phyloP scores from a whole-genome alignment of 139 green algal species.

The Coelastrella sp. region DNA sequence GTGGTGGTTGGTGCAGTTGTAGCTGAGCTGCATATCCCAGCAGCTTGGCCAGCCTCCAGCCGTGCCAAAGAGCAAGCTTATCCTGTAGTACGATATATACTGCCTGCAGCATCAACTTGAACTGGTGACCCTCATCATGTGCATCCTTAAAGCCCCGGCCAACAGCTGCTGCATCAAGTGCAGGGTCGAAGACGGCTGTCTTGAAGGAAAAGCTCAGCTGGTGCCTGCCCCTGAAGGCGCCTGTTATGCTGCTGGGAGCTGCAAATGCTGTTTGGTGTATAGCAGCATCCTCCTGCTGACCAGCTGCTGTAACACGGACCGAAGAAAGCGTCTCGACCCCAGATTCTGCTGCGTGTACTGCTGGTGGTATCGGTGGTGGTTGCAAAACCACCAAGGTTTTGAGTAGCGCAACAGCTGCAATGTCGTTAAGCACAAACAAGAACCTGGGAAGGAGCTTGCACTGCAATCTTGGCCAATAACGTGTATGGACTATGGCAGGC shows the following conservation, averaged over 20 bases:
- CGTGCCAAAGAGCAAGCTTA: neutral
- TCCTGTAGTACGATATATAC: neutral
- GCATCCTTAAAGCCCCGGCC: neutral
- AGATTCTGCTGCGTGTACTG: neutral
- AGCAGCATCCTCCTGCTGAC: neutral
- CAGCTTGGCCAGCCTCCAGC: neutral
- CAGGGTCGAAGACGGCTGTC: neutral
- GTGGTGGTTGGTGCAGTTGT: neutral
- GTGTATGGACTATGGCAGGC: neutral
- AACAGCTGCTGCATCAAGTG: slow-evolving; percentile 1
- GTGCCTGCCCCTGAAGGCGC: neutral
- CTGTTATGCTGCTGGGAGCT: neutral
- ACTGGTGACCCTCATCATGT: neutral
- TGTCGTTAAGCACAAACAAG: slow-evolving; percentile 18
- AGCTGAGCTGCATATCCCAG: slow-evolving; percentile 1
- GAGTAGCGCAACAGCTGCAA: neutral
- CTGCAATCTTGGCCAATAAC: slow-evolving; percentile 16
- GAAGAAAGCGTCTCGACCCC: too few species aligned
- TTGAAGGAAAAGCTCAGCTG: too few species aligned
- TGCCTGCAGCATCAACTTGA: slow-evolving; percentile 17
- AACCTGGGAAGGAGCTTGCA: slow-evolving; percentile 7
- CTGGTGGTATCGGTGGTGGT: neutral
- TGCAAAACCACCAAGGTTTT: neutral
- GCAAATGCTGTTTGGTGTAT: neutral
- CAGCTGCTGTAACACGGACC: neutral